phyloP scores from a whole-genome alignment of 2,329 filamentous ascomycete genomes.

The Apiospora malaysiana region DNA sequence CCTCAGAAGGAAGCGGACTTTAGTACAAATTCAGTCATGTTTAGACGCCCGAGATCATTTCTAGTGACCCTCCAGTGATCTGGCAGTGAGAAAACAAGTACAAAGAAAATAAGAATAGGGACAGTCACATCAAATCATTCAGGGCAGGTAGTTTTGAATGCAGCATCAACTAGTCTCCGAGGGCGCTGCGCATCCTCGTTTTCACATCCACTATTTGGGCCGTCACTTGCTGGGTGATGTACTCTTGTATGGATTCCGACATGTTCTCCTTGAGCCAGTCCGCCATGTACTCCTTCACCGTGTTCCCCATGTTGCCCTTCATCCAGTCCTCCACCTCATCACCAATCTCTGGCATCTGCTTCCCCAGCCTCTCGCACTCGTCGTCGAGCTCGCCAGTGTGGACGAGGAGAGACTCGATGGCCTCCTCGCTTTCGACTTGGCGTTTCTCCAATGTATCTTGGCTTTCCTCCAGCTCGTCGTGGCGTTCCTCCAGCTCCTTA shows the following conservation, averaged over 20 bases:
- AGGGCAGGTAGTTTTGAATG: not conserved
- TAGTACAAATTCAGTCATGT: too few species aligned
- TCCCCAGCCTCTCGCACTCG: conserved; percentile 9
- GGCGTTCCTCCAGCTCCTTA: conserved; percentile 8
- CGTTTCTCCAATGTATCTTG: not conserved
- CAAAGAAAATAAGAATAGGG: too few species aligned
- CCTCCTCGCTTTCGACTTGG: conserved; percentile 6
- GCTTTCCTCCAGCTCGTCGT: not conserved
- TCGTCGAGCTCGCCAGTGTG: conserved; percentile 19
- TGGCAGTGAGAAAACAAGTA: too few species aligned
- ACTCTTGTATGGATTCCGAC: conserved; percentile 15
- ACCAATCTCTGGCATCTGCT: conserved; percentile 7
- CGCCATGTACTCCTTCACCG: conserved; percentile 5
- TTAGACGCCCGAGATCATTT: too few species aligned
- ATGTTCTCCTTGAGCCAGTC: conserved; percentile 20
- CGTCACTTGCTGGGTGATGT: not conserved
- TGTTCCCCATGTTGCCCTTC: not conserved
- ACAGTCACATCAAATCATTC: too few species aligned
- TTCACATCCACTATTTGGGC: conserved; percentile 16
- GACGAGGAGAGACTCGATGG: conserved; percentile 4
- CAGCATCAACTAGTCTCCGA: not conserved
- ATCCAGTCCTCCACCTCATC: conserved; percentile 20
- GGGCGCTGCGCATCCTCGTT: conserved; percentile 17
- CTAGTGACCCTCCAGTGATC: too few species aligned
- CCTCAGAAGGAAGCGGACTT: too few species aligned